Evolutionary conservation across 2,329 filamentous ascomycete species (phyloP), one percentile per base, ranked within the genome.

Genomic region (Fusarium agapanthi): DNA sequence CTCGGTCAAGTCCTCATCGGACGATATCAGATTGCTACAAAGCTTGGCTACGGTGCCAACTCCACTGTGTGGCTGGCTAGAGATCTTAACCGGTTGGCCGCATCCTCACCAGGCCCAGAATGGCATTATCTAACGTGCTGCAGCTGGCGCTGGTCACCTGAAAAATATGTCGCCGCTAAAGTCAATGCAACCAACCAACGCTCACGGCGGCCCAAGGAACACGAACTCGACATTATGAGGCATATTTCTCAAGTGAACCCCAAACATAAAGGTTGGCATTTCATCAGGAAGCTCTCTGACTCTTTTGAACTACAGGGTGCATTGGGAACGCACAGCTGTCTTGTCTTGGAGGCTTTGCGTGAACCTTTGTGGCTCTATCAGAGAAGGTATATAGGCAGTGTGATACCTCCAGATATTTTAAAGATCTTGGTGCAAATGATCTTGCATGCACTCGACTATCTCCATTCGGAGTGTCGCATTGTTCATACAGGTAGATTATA

Each of bases 321-420:
- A 15, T 44, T 24, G 5, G 65, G 59, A 35, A 37, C 10, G 20
- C 74, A 76, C 24, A 15, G 37, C 13, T 75, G 76, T 30, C 65
- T 78, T 4, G 69, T 78, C 7, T 47, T 75, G 4, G 66, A 76
- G 18, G 53, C 73, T 13, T 61, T 77, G 15, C 72, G 74, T 10
- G 75, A 77, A 30, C 75, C 75, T 40, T 54, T 77, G 10, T 77
- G 74, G 75, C 66, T 78, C 5, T 77, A 78, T 35, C 59, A 65
- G 16, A 58, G 26, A 32, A 74, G 76, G 44, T 78, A 64, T 45
- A 34, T 71, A 7, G 74, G 37, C 16, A 47, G 53, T 11, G 67
- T 76, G 2, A 75, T 76, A 40, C 74, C 74, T 8, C 47, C 66
- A 7, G 68, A 69, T 50, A 48, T 74, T 10, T 48, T 75, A 5